phyloP scores from a whole-genome alignment of 2,329 filamentous ascomycete species.

The Stromatinia cepivora region DNA sequence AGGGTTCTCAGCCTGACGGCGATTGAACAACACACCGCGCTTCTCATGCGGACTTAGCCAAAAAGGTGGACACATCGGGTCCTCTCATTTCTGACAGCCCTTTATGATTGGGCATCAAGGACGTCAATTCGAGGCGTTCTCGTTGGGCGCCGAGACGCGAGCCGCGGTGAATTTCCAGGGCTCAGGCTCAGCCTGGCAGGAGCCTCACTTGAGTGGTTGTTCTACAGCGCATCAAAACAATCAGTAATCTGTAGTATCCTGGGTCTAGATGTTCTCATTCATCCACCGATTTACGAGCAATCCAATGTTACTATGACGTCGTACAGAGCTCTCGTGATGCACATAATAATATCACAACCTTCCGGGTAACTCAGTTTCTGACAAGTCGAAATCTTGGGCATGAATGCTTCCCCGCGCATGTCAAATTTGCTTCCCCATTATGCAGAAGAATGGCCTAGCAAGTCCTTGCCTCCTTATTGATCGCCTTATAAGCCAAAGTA shows the following conservation, averaged over 20 bases:
- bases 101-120: slow-evolving; percentile 39
- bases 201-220: slow-evolving; percentile 43
- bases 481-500: slow-evolving; percentile 32
- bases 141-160: slow-evolving; percentile 39
- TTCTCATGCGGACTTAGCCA: slow-evolving; percentile 31
- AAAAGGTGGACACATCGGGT: slow-evolving; percentile 20
- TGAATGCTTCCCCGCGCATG: slow-evolving; percentile 32
- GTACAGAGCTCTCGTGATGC: slow-evolving; percentile 32
- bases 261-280: neutral
- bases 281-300: slow-evolving; percentile 11
- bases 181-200: slow-evolving; percentile 17
- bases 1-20: slow-evolving; percentile 35
- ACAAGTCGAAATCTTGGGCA: slow-evolving; percentile 30
- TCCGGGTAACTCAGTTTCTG: slow-evolving; percentile 23
- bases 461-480: slow-evolving; percentile 27
- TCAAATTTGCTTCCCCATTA: slow-evolving; percentile 31
- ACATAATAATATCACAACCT: slow-evolving; percentile 25
- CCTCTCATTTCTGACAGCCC: slow-evolving; percentile 32
- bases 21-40: slow-evolving; percentile 36
- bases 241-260: slow-evolving; percentile 35
- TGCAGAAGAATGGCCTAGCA: slow-evolving; percentile 18
- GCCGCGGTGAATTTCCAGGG: slow-evolving; percentile 31
- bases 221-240: slow-evolving; percentile 53
- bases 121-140: slow-evolving; percentile 29
- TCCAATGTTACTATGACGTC: slow-evolving; percentile 32